Conservation (phyloP, 2,329 filamentous ascomycete species). For the Fusarium longipes region DNA sequence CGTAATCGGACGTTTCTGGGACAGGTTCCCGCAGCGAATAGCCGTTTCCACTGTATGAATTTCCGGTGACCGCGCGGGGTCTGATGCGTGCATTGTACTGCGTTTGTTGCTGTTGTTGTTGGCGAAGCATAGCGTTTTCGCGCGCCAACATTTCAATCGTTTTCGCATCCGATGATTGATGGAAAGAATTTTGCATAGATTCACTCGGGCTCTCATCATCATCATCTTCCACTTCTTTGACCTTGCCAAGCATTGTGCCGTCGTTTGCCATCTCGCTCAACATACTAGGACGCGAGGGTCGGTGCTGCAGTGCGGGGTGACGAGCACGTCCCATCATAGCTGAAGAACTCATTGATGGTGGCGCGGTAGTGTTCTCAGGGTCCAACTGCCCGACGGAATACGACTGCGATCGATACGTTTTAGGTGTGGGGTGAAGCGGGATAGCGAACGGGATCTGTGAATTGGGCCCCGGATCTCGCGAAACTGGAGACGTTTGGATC, state of each 20-base stretch:
- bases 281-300: slow-evolving; percentile 82
- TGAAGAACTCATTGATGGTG: slow-evolving; percentile 58
- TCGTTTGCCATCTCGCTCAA: slow-evolving; percentile 77
- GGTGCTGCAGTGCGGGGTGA: slow-evolving; percentile 79
- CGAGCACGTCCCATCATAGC: slow-evolving; percentile 65
- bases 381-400: slow-evolving; percentile 95
- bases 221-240: slow-evolving; percentile 77
- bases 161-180: slow-evolving; percentile 68
- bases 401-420: slow-evolving; percentile 94
- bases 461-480: slow-evolving; percentile 65
- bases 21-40: slow-evolving; percentile 70
- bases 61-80: slow-evolving; percentile 68
- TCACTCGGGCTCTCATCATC: slow-evolving; percentile 70
- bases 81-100: slow-evolving; percentile 67
- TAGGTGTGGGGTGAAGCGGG: slow-evolving; percentile 88
- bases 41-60: slow-evolving; percentile 65
- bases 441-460: slow-evolving; percentile 86
- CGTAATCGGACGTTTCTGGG: slow-evolving; percentile 75
- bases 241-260: slow-evolving; percentile 71
- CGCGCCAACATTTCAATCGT: slow-evolving; percentile 71
- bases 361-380: slow-evolving; percentile 63
- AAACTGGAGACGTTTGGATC: slow-evolving; percentile 62
- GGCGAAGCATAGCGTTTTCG: slow-evolving; percentile 71
- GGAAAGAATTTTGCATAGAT: slow-evolving; percentile 59
- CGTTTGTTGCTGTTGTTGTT: slow-evolving; percentile 60